Evolutionary conservation across 208 protist species (phyloP).

Genomic region (Trypanosoma theileri): DNA sequence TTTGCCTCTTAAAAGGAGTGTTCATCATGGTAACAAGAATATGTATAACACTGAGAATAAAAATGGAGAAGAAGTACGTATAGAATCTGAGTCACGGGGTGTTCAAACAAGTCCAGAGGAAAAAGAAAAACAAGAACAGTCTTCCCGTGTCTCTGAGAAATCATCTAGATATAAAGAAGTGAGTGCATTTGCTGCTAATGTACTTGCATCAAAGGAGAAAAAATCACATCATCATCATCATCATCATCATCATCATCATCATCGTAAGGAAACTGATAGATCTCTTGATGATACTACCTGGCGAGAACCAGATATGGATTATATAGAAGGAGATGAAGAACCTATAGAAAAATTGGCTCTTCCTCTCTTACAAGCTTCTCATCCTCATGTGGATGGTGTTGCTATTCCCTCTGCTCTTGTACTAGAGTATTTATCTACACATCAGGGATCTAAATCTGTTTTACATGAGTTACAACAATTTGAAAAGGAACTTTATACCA

Average conservation of each 20-base stretch:
- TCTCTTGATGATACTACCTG: constrained; percentile 29
- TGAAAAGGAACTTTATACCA: constrained; percentile 24
- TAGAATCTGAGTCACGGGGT: constrained; percentile 40
- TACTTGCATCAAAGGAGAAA: neutral
- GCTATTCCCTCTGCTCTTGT: constrained; percentile 78
- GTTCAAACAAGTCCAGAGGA: constrained; percentile 46
- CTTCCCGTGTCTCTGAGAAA: neutral
- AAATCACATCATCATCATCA: neutral
- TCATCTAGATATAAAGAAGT: neutral
- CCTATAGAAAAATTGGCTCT: constrained; percentile 61
- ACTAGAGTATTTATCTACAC: constrained; percentile 79
- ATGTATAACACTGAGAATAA: neutral
- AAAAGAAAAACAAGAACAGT: neutral
- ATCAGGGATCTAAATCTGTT: constrained; percentile 77
- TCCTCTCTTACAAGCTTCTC: constrained; percentile 57
- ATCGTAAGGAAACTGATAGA: too few species aligned
- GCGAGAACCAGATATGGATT: constrained; percentile 63
- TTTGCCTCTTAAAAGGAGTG: neutral
- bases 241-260: too few species aligned
- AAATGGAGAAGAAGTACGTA: neutral
- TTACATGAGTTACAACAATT: constrained; percentile 77
- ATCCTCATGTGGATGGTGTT: constrained; percentile 38
- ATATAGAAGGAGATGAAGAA: constrained; percentile 51
- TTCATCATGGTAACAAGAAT: neutral
- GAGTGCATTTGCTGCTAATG: neutral